Conservation (phyloP, 2,329 filamentous ascomycete species). For the Pestalotiopsis sp. region DNA sequence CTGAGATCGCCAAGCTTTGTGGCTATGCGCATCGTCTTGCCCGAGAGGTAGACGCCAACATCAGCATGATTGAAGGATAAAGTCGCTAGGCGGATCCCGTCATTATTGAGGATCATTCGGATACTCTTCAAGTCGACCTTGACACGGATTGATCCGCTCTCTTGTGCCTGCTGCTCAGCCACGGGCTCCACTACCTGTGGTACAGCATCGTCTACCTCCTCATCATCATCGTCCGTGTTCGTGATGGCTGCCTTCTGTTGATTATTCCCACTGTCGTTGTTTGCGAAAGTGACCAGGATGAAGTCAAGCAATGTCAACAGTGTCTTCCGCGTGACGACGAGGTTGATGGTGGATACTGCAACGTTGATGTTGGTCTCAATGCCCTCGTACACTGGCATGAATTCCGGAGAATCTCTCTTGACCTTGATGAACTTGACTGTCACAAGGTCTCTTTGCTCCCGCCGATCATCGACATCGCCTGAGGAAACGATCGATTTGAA, state of each 20-base stretch:
- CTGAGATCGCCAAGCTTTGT: slow-evolving; percentile 86
- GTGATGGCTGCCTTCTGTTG: slow-evolving; percentile 32
- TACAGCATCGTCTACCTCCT: slow-evolving; percentile 39
- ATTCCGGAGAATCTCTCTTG: slow-evolving; percentile 89
- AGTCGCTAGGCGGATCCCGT: slow-evolving; percentile 91
- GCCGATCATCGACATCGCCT: slow-evolving; percentile 69
- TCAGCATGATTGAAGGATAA: slow-evolving; percentile 91
- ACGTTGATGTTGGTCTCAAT: slow-evolving; percentile 93
- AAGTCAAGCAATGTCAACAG: slow-evolving; percentile 92
- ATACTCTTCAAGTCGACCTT: slow-evolving; percentile 94
- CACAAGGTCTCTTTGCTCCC: slow-evolving; percentile 79
- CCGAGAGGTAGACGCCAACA: slow-evolving; percentile 84
- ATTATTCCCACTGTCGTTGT: slow-evolving; percentile 41
- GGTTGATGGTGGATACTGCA: slow-evolving; percentile 90
- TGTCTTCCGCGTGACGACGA: slow-evolving; percentile 92
- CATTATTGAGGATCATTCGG: slow-evolving; percentile 92
- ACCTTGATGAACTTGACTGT: slow-evolving; percentile 88
- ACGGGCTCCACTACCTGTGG: slow-evolving; percentile 40
- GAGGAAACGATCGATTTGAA: slow-evolving; percentile 99
- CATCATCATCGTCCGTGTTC: slow-evolving; percentile 31
- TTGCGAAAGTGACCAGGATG: slow-evolving; percentile 86
- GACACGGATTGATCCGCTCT: slow-evolving; percentile 82
- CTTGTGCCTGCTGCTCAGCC: slow-evolving; percentile 36
- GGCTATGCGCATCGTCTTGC: slow-evolving; percentile 83
- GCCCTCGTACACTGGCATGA: slow-evolving; percentile 87